These are phyloP conservation scores for Conticribra guillardii DNA, from an alignment of 108 stramenopile genomes.

Conservation along the genomic window DNA sequence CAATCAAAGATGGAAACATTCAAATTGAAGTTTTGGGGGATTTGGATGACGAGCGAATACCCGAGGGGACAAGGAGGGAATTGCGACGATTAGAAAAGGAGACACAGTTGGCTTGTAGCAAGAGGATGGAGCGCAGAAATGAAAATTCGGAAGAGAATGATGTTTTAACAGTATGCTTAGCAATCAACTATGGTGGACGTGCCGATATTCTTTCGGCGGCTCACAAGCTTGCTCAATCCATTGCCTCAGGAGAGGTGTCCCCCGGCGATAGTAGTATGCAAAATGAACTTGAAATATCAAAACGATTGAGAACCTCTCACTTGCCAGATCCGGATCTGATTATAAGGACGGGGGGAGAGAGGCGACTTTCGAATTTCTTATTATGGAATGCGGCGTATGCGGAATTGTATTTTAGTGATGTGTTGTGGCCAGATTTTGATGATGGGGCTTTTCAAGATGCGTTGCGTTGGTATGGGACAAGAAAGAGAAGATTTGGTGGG, in stretches of 20 bases:
- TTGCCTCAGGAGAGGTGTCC: conserved; percentile 35
- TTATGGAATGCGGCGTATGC: conserved; percentile 88
- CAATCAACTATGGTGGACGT: conserved; percentile 90
- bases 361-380: conserved; percentile 87
- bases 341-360: conserved; percentile 89
- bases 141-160: conserved; percentile 8
- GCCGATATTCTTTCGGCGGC: conserved; percentile 84
- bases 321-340: conserved; percentile 82
- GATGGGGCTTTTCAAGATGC: conserved; percentile 47
- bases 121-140: conserved; percentile 11
- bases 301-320: conserved; percentile 50
- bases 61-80: conserved; percentile 44
- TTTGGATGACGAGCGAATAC: conserved; percentile 75
- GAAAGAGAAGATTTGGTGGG: conserved; percentile 74
- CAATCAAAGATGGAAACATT: conserved; percentile 45
- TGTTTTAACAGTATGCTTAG: conserved; percentile 77
- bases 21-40: conserved; percentile 71
- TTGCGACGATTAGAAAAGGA: conserved; percentile 52
- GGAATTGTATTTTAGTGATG: conserved; percentile 71
- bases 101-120: conserved; percentile 17
- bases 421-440: conserved; percentile 87
- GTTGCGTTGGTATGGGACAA: conserved; percentile 61
- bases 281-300: conserved; percentile 54
- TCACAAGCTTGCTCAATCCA: conserved; percentile 49
- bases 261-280: conserved; percentile 21